Evolutionary conservation across 371 early-diverging fungal genomes (phyloP), one percentile per base, ranked within the genome.

Genomic region (Quaeritorhiza haematococci): DNA sequence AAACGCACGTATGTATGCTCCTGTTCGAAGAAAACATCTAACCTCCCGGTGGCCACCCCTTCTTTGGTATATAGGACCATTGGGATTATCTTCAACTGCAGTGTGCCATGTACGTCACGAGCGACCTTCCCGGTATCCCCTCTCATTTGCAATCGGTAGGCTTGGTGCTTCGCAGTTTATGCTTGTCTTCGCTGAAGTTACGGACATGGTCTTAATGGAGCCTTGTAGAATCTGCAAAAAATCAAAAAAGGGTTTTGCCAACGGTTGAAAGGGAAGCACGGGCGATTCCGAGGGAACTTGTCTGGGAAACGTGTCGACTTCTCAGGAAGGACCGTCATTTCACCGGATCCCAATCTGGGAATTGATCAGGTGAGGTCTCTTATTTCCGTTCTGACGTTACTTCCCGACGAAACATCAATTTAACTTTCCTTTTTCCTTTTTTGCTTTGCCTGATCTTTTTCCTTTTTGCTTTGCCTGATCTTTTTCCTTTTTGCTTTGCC

Each of bases 231-330:
- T 49, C 46, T 80, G 54, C 67, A 64, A 23, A 79, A 78, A 58
- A 81, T 78, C 53, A 83, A 85, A 47, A 71, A 79, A 66, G 98
- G 98, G 61, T 84, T 99, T 42, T 91, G 94, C 53, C 98, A 98
- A 73, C 83, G 99, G 56, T 76, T 99, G 52, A 99, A 99, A 83
- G 99, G 99, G 46, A 99, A 99, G 71, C 92, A 94, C 60, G 99
- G 99, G 57, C 90, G 99, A 55, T 98, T 99, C 84, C 87, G 99
- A 69, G 98, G 98, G 35, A 99, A 99, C 66, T 79, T 99, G 58
- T 94, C 94, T 10, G 99, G 99, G 56, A 99, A 99, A 80, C 92
- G 99, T 76, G 99, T 99, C 17, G 99, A 99, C 73, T 99, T 98
- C 71, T 94, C 96, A 32, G 98, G 94, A 4, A 85, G 99, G 71